Percentiles rank a stretch among this genome's conserved stretches.
Evolutionary conservation across 2,329 filamentous ascomycete species (phyloP).

Genomic region (Colletotrichum paranaense): DNA sequence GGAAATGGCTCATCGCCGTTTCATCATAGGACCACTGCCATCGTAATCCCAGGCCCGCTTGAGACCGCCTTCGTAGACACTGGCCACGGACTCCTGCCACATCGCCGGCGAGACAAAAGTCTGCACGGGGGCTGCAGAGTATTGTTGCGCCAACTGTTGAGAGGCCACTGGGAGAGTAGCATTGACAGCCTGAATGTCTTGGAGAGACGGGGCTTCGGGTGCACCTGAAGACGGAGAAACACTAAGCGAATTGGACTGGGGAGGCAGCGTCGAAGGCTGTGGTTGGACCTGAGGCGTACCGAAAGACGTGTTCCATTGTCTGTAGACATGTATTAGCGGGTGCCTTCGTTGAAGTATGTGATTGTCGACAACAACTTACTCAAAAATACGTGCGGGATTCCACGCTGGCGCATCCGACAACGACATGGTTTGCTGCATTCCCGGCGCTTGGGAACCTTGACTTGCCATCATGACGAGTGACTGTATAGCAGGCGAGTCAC

Average conservation of each 20-base stretch:
- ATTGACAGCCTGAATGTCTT: constrained; percentile 63
- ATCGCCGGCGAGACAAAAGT: constrained; percentile 76
- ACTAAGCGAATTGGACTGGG: constrained; percentile 64
- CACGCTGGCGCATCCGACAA: constrained; percentile 75
- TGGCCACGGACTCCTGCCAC: constrained; percentile 80
- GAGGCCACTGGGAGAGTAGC: constrained; percentile 56
- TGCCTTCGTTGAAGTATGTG: not conserved
- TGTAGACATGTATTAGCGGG: constrained; percentile 48
- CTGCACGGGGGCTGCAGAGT: constrained; percentile 63
- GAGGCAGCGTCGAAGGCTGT: constrained; percentile 53
- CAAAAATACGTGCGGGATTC: constrained; percentile 91
- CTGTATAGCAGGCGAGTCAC: constrained; percentile 80
- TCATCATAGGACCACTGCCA: constrained; percentile 42
- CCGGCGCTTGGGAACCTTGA: constrained; percentile 65
- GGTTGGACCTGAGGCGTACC: constrained; percentile 72
- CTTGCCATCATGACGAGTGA: constrained; percentile 77
- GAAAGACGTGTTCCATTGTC: constrained; percentile 96
- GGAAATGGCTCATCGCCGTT: constrained; percentile 34
- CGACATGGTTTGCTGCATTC: constrained; percentile 65
- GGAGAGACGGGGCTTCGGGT: constrained; percentile 64
- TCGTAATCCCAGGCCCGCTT: constrained; percentile 73
- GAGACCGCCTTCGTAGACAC: constrained; percentile 73
- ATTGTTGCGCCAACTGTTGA: constrained; percentile 62
- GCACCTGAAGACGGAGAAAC: constrained; percentile 63
- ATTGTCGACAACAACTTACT: constrained; percentile 68